Percentiles rank a stretch among this genome's conserved stretches.
These are phyloP conservation scores for Alnus rubra DNA, from an alignment of 306 rosid species.

Conservation along the genomic window DNA sequence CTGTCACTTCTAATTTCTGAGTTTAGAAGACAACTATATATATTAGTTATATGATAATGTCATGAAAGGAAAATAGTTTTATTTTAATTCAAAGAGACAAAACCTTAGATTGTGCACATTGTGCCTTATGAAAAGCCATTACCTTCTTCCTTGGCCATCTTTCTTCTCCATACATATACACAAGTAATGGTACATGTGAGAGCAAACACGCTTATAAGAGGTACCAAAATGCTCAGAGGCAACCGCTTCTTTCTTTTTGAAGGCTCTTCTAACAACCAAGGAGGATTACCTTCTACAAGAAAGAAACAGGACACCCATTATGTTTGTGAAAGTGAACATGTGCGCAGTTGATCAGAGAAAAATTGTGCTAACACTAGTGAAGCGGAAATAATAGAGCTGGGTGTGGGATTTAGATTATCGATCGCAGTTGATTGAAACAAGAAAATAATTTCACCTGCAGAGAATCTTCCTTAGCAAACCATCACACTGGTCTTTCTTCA, in stretches of 20 bases:
- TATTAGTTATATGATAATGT: background rate
- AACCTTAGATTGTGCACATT: background rate
- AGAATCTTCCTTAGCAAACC: too few relatives aligned
- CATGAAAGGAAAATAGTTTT: background rate
- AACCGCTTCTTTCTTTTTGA: background rate
- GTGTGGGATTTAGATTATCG: too few relatives aligned
- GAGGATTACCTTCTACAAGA: background rate
- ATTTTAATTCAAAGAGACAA: background rate
- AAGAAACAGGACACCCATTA: background rate
- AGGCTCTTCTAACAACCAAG: background rate
- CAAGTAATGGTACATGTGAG: conserved; percentile 7
- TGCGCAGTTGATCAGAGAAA: too few relatives aligned
- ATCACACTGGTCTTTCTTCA: too few relatives aligned
- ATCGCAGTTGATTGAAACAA: too few relatives aligned
- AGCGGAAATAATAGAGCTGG: too few relatives aligned
- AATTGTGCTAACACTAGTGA: too few relatives aligned
- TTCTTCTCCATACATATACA: background rate
- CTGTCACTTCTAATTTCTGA: conserved; percentile 19
- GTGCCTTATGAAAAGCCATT: background rate
- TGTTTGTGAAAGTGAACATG: too few relatives aligned
- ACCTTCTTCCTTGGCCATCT: conserved; percentile 21
- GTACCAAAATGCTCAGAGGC: background rate
- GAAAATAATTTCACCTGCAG: too few relatives aligned
- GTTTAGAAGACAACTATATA: background rate
- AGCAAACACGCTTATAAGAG: background rate